Evolutionary conservation across 768 basidiomycete species (phyloP), one percentile per base, ranked within the genome.

Genomic region (Trametes coccinea): DNA sequence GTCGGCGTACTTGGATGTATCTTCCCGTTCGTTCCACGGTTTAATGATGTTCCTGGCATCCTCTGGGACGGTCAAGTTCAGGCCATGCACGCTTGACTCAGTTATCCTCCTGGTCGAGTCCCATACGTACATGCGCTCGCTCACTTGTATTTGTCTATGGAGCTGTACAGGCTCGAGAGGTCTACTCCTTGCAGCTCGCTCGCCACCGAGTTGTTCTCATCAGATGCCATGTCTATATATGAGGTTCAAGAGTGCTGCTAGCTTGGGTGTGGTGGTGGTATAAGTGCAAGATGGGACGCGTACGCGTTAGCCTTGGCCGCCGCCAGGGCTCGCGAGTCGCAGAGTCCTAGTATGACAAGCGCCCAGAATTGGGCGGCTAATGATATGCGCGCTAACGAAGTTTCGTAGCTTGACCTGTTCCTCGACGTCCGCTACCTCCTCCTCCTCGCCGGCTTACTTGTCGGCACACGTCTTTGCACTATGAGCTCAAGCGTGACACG

Each of bases 41-140:
- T 94, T 94, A 62, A 94, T 88, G 40, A 92, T 73, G 13, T 77
- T 82, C 64, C 84, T 86, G 1, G 92, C 92, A 66, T 88, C 82
- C 71, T 93, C 92, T 29, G 92, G 92, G n/a, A 91, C 80, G 5
- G 82, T 81, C 56, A 93, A 75, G 70, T 93, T 93, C 68, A 93
- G 75, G 43, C 92, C 92, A 70, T 93, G 80, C 53, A 93, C 89
- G 70, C 90, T 93, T 71, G 47, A 45, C 53, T 60, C 57, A 49
- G 64, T 56, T 27, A 67, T 48, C 51, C 44, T 56, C 53, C 52
- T 59, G 31, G 47, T 61, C 45, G 41, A 16, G 51, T 31, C 22
- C 40, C 30, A 31, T 4, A n/a, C 27, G 33, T 30, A 54, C 51
- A 47, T 45, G 57, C 54, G 58, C 63, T 45, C 43, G 67, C 72